Base-by-base conservation (phyloP, 768 basidiomycete genomes). In the Russula olivacea region DNA sequence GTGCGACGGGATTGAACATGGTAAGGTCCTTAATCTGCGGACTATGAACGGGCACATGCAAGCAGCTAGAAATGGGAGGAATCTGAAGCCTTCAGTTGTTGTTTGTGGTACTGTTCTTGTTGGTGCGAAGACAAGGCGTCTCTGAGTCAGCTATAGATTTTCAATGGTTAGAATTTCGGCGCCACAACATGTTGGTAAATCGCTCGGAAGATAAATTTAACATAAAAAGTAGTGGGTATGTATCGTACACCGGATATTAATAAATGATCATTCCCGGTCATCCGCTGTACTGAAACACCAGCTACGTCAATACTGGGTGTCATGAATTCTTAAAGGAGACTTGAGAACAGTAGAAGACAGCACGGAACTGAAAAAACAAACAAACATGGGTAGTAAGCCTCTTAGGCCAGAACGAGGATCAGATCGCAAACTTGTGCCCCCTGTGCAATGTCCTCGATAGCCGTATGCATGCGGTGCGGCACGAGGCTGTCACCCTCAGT, bases 371-470 rank as follows among this genome's bases (percentile, higher is more conserved):
- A 32, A 17, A 43, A n/a, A 43, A n/a, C n/a, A n/a, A n/a, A n/a
- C n/a, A 28, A 34, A 32, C 15, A 15, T 5, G 30, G 19, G 21
- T 2, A 21, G 25, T 12, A 28, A 15, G 23, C 7, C 41, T 21
- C 30, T 58, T 66, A 58, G 19, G 51, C 49, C 14, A 66, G 48
- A 14, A 64, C 49, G 9, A 66, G 51, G 25, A 64, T 51, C 3
- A 66, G 51, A 4, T 65, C 63, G 34, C 65, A 65, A 41, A 28
- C 15, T 19, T 12, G 19, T 7, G 62, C n/a, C 45, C 45, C 45
- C 21, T 21, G 54, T 4, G 63, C 55, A 19, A 64, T 51, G 30
- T 64, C 63, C 49, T 60, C 58, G 48, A 64, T 64, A 15, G 63
- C 36, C 28, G 59, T 59, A 19, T 64, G 58, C 53, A 60, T n/a